phyloP scores from a whole-genome alignment of 169 alveolate genomes.

The Plasmodium inui region DNA sequence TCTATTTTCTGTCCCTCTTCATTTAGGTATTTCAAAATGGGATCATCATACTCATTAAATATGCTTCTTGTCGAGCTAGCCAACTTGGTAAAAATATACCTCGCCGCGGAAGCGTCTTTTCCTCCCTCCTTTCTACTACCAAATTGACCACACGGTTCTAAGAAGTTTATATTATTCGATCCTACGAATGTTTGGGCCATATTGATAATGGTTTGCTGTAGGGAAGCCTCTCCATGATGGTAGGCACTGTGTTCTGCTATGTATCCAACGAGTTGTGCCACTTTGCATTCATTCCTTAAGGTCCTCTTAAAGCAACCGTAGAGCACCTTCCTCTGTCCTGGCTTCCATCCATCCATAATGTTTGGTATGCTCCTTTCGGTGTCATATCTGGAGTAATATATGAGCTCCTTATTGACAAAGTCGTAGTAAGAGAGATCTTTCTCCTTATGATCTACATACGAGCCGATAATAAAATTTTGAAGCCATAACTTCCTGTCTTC shows the following conservation, averaged over 20 bases:
- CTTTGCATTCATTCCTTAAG: conserved; percentile 95
- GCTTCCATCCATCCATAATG: conserved; percentile 98
- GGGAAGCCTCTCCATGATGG: conserved; percentile 99
- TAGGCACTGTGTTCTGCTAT: conserved; percentile 99
- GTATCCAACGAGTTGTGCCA: conserved; percentile 95
- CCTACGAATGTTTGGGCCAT: conserved; percentile 99
- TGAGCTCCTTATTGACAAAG: conserved; percentile 98
- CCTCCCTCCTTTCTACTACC: conserved; percentile 99
- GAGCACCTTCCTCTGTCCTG: conserved; percentile 99
- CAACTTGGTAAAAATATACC: conserved; percentile 95
- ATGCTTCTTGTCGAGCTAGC: conserved; percentile 91
- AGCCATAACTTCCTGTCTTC: conserved; percentile 98
- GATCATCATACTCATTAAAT: conserved; percentile 95
- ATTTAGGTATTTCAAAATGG: conserved; percentile 91
- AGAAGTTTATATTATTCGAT: conserved; percentile 90
- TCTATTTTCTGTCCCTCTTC: conserved; percentile 99
- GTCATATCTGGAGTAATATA: conserved; percentile 97
- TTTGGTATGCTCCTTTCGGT: conserved; percentile 98
- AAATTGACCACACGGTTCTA: conserved; percentile 98
- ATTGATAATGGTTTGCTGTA: conserved; percentile 96
- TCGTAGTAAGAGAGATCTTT: conserved; percentile 91
- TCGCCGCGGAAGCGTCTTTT: conserved; percentile 96
- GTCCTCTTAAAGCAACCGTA: conserved; percentile 97
- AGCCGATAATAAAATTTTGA: conserved; percentile 79
- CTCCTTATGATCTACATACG: conserved; percentile 81